Conservation (phyloP, 2,329 filamentous ascomycete species). For the Ascochyta clinopodiicola region DNA sequence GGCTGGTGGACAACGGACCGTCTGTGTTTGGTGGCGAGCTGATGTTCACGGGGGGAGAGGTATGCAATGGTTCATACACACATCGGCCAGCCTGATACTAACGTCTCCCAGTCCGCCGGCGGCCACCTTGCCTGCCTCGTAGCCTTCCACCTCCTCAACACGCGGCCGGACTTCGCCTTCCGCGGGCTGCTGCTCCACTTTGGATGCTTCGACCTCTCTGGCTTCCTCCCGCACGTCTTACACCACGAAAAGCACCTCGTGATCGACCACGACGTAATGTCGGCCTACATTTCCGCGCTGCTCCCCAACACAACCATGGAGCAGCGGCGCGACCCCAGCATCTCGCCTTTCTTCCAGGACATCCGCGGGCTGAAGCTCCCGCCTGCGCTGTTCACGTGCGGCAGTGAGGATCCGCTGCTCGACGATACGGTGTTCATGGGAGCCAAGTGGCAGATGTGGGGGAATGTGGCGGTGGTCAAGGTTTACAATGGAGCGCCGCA, state of each 20-base stretch:
- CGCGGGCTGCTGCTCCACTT: conserved; percentile 61
- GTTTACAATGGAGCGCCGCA: conserved; percentile 63
- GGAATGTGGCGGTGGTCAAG: conserved; percentile 59
- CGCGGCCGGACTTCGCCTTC: conserved; percentile 50
- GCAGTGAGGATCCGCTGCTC: conserved; percentile 61
- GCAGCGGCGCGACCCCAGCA: conserved; percentile 52
- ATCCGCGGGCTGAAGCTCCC: conserved; percentile 51
- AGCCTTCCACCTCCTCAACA: conserved; percentile 55
- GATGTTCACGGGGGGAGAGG: conserved; percentile 49
- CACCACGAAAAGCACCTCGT: conserved; percentile 52
- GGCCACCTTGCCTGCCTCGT: conserved; percentile 58
- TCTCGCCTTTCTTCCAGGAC: conserved; percentile 61
- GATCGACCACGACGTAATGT: conserved; percentile 56
- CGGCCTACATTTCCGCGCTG: conserved; percentile 55
- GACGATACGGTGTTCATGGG: conserved; percentile 62
- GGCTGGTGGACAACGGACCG: conserved; percentile 58
- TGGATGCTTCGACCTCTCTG: conserved; percentile 58
- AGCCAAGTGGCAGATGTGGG: conserved; percentile 60
- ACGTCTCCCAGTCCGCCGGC: conserved; percentile 54
- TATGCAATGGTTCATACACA: conserved; percentile 22
- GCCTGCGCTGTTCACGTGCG: conserved; percentile 61
- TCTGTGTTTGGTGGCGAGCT: conserved; percentile 52
- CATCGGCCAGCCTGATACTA: background rate
- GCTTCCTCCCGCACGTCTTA: conserved; percentile 50
- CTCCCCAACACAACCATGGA: conserved; percentile 52